phyloP scores from a whole-genome alignment of 2,329 filamentous ascomycete genomes.

The Aspergillus sp. region DNA sequence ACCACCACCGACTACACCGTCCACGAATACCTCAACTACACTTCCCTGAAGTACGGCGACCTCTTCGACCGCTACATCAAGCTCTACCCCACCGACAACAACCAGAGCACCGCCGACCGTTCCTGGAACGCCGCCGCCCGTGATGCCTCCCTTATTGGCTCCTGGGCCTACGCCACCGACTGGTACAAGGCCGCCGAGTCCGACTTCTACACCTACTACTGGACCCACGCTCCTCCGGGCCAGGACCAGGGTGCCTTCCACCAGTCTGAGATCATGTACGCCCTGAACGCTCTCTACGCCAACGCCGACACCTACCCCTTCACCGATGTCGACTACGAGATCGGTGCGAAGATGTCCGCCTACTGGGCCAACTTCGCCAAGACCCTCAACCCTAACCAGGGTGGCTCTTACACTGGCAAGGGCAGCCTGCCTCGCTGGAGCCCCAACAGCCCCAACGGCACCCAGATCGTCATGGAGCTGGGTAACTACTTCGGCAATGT shows the following conservation, averaged over 20 bases:
- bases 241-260: conserved; percentile 41
- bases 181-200: conserved; percentile 29
- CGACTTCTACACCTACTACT: conserved; percentile 41
- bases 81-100: conserved; percentile 29
- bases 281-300: conserved; percentile 40
- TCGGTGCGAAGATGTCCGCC: conserved; percentile 29
- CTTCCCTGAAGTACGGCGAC: conserved; percentile 36
- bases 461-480: conserved; percentile 26
- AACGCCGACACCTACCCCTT: conserved; percentile 22
- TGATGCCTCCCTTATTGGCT: conserved; percentile 27
- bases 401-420: conserved; percentile 23
- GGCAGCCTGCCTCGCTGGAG: conserved; percentile 21
- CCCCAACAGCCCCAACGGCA: conserved; percentile 24
- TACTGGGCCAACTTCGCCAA: conserved; percentile 43
- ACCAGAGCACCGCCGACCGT: conserved; percentile 22
- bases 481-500: conserved; percentile 24
- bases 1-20: conserved; percentile 27
- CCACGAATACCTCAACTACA: conserved; percentile 28
- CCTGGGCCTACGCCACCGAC: conserved; percentile 33
- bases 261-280: conserved; percentile 44
- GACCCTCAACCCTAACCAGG: conserved; percentile 30
- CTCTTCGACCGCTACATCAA: conserved; percentile 30
- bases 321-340: conserved; percentile 14
- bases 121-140: conserved; percentile 32
- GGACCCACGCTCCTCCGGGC: conserved; percentile 40